Evolutionary conservation across 2,329 filamentous ascomycete genomes (phyloP), one percentile per base, ranked within the genome.

Genomic region (Ramularia endophylla): DNA sequence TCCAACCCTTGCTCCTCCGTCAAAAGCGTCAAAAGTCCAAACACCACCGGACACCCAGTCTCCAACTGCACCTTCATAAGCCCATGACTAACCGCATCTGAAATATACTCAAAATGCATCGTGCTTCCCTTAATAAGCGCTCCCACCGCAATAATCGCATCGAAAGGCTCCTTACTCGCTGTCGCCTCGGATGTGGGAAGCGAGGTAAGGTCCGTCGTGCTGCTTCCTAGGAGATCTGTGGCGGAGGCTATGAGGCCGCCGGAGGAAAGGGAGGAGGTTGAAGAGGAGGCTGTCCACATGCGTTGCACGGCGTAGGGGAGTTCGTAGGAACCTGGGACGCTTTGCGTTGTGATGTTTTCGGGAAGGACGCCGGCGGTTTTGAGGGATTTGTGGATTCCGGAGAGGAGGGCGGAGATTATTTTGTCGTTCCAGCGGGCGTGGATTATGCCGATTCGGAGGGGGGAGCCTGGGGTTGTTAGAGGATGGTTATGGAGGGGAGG

Each of bases 21-120:
- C 56, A 98, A 69, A 37, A 97, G 81, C 16, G 92, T 98, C 65
- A 98, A 70, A 55, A 97, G 72, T 11, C 92, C 90, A 65, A 97
- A 95, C 44, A 97, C 78, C 45, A 98, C 84, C 22, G 92, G 92
- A 37, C 94, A 79, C 32, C 87, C 85, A 8, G 80, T 81, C 63
- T 98, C 90, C 41, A 97, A 73, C 65, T 94, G 88, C 44, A 97
- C 81, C 51, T 87, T 81, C 92, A 98, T 98, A 47, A 98, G 74
- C 5, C 87, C 92, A 48, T 95, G 87, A 43, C 81, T 87, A 5
- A 94, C 88, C 29, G 87, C 80, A 51, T 97, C 92, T 30, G 89
- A 78, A 57, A 98, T 98, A 70, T 98, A 97, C 69, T 98, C 92
- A 60, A 98, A 98, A 69, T 98, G 92, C 88, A 95, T 95, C 5